phyloP scores from a whole-genome alignment of 257 asterid genomes.

The Knoxia roxburghii region DNA sequence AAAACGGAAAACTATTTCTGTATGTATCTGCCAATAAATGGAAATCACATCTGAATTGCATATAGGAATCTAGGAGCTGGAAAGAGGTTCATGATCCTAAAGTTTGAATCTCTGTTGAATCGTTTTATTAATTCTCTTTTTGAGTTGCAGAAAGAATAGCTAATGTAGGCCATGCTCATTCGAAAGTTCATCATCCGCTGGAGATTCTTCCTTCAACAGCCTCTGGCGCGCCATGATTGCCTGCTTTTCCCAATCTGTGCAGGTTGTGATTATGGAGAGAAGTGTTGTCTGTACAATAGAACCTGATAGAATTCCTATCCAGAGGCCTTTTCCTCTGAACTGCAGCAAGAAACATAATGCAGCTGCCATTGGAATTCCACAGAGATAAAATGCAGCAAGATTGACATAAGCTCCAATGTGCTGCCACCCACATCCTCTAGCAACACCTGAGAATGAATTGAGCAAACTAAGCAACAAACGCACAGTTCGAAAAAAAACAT shows the following conservation, averaged over 20 bases:
- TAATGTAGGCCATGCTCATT: not conserved
- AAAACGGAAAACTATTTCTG: not conserved
- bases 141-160: not conserved
- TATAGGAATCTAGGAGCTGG: not conserved
- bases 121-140: not conserved
- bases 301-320: constrained; percentile 48
- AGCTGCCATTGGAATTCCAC: constrained; percentile 45
- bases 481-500: not conserved
- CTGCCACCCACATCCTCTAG: constrained; percentile 67
- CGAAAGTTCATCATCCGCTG: not conserved
- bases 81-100: not conserved
- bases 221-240: constrained; percentile 28
- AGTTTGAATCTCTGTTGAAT: not conserved
- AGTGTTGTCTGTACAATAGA: constrained; percentile 26
- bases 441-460: constrained; percentile 34
- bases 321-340: constrained; percentile 43
- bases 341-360: constrained; percentile 29
- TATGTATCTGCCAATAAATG: not conserved
- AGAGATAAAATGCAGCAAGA: constrained; percentile 40
- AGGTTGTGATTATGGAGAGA: constrained; percentile 33
- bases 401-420: constrained; percentile 50
- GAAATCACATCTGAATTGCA: not conserved
- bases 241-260: constrained; percentile 40
- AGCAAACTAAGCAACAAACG: too few species aligned
- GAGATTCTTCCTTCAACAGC: constrained; percentile 6